These are phyloP conservation scores for Pythium volutum DNA, from an alignment of 352 stramenopile species.

Conservation along the genomic window DNA sequence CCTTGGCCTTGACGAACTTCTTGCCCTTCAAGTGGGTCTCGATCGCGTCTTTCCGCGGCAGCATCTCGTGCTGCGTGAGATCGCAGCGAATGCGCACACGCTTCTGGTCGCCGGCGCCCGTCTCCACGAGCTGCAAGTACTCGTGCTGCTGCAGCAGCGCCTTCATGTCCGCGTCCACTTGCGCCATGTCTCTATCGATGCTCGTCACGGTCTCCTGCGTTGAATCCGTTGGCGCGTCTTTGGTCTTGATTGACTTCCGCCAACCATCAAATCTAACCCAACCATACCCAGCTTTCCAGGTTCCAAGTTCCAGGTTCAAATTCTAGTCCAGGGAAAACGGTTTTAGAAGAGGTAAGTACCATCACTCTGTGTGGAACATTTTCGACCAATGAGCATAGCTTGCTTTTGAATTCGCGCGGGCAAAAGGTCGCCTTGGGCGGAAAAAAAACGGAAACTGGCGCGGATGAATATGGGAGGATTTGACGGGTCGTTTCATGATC, in stretches of 20 bases:
- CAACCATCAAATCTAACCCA: constrained; percentile 16
- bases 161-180: constrained; percentile 38
- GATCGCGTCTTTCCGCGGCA: constrained; percentile 56
- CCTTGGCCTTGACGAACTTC: constrained; percentile 75
- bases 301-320: constrained; percentile 14
- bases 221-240: neutral
- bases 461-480: neutral
- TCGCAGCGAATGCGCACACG: constrained; percentile 66
- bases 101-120: constrained; percentile 39
- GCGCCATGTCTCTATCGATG: constrained; percentile 1
- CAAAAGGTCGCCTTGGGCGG: neutral
- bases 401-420: neutral
- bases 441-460: neutral
- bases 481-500: neutral
- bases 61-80: constrained; percentile 78
- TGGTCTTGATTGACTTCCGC: neutral
- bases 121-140: constrained; percentile 54
- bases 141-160: constrained; percentile 44
- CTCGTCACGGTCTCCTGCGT: neutral
- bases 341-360: neutral
- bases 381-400: neutral
- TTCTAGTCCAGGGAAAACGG: constrained; percentile 9
- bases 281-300: neutral
- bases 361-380: neutral
- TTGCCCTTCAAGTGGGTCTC: constrained; percentile 69